Evolutionary conservation across 2,329 filamentous ascomycete genomes (phyloP).

Genomic region (Beauveria sp.): DNA sequence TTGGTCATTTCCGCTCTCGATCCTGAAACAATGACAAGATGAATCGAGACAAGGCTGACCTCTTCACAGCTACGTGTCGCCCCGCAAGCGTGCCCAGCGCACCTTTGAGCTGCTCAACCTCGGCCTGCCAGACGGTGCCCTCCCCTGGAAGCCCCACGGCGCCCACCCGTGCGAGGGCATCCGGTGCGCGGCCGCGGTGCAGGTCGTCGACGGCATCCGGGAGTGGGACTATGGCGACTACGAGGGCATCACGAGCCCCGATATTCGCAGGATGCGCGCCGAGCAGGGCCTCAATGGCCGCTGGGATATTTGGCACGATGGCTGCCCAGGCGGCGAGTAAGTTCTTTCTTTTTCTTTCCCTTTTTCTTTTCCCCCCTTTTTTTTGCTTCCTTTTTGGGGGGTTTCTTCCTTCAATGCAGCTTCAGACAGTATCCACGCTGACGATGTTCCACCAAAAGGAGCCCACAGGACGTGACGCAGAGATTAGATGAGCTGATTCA

Average conservation of each 20-base stretch:
- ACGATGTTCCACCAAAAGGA: constrained; percentile 32
- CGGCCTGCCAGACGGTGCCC: constrained; percentile 51
- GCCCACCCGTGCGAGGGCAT: constrained; percentile 28
- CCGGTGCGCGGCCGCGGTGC: constrained; percentile 51
- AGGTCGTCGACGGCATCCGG: constrained; percentile 64
- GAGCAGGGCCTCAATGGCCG: constrained; percentile 44
- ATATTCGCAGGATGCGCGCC: constrained; percentile 55
- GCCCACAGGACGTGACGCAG: constrained; percentile 62
- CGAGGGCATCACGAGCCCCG: constrained; percentile 66
- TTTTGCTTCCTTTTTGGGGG: too few species aligned
- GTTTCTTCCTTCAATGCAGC: too few species aligned
- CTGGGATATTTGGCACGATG: constrained; percentile 90
- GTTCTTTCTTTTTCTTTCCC: constrained; percentile 21
- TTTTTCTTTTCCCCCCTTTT: too few species aligned
- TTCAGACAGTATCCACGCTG: too few species aligned
- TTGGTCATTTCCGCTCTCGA: neutral
- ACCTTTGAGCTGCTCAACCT: constrained; percentile 86
- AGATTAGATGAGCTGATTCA: constrained; percentile 69
- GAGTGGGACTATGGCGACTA: constrained; percentile 89
- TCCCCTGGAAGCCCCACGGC: constrained; percentile 61
- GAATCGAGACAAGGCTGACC: neutral
- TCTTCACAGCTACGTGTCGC: constrained; percentile 66
- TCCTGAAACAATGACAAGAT: too few species aligned
- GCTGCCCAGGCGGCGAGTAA: constrained; percentile 77
- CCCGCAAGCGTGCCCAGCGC: constrained; percentile 72